These are phyloP conservation scores for Telfairia occidentalis DNA, from an alignment of 331 rosid species.

Conservation along the genomic window DNA sequence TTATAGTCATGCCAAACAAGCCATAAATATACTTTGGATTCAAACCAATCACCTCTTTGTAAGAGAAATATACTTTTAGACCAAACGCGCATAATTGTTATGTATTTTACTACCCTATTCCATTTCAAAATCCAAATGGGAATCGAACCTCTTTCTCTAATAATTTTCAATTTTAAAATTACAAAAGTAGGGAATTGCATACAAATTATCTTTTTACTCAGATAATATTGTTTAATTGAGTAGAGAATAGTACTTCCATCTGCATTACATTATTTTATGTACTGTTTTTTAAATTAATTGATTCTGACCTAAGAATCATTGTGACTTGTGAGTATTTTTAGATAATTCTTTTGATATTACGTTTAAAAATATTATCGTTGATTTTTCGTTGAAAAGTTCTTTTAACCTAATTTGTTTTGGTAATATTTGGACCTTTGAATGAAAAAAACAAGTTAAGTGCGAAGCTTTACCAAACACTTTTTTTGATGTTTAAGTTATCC, in stretches of 20 bases:
- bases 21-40: too few species aligned
- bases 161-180: neutral
- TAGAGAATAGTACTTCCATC: neutral
- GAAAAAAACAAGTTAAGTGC: too few species aligned
- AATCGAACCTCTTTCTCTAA: neutral
- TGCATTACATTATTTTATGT: neutral
- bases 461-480: neutral
- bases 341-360: neutral
- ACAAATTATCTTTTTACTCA: neutral
- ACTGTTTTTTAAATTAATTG: neutral
- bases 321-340: neutral
- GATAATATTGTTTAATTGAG: neutral
- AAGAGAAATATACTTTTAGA: too few species aligned
- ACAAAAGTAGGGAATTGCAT: neutral
- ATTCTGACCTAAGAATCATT: neutral
- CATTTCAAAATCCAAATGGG: neutral
- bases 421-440: neutral
- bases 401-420: neutral
- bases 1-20: too few species aligned
- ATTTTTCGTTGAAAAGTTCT: neutral
- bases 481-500: too few species aligned
- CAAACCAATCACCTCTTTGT: too few species aligned
- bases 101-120: too few species aligned
- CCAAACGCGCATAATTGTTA: too few species aligned
- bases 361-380: neutral